A percentile compares a stretch with the other conserved stretches of the same genome.
Evolutionary conservation across 2,329 filamentous ascomycete species (phyloP).

Genomic region (Ceratocystiopsis sp.): DNA sequence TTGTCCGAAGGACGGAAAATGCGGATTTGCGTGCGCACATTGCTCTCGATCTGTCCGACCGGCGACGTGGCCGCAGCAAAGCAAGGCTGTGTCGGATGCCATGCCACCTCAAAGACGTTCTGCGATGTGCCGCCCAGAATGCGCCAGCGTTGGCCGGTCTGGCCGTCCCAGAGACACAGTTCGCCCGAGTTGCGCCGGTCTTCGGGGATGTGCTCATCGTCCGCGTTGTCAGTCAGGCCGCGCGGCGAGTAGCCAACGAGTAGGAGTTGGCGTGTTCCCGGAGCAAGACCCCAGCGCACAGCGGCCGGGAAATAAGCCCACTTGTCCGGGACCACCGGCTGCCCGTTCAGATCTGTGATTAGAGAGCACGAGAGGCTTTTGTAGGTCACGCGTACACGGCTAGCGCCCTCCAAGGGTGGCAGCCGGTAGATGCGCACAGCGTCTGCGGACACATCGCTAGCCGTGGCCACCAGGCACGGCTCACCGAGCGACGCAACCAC

Average conservation of each 20-base stretch:
- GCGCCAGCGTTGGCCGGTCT: conserved; percentile 23
- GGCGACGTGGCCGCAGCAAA: conserved; percentile 44
- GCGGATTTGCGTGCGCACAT: conserved; percentile 38
- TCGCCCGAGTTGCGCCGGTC: conserved; percentile 41
- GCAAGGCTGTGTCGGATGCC: conserved; percentile 37
- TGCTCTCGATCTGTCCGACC: conserved; percentile 24
- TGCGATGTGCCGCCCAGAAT: conserved; percentile 34
- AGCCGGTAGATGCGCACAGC: conserved; percentile 42
- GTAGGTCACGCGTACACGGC: conserved; percentile 20
- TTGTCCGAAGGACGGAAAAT: conserved; percentile 25
- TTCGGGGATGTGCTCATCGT: conserved; percentile 41
- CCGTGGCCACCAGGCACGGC: conserved; percentile 37
- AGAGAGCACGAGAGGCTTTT: conserved; percentile 24
- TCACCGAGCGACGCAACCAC: conserved; percentile 34
- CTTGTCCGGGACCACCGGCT: conserved; percentile 20
- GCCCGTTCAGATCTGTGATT: conserved; percentile 15
- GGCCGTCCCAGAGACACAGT: conserved; percentile 40
- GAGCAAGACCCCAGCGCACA: conserved; percentile 40
- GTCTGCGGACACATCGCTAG: conserved; percentile 33
- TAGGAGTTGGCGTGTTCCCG: conserved; percentile 30
- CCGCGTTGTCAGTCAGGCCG: conserved; percentile 22
- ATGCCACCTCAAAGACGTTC: conserved; percentile 48
- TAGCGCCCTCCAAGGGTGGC: conserved; percentile 16
- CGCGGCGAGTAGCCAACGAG: conserved; percentile 47
- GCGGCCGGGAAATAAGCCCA: conserved; percentile 49